A percentile compares a stretch with the other conserved stretches of the same genome.
phyloP scores from a whole-genome alignment of 2,329 filamentous ascomycete genomes.

The Exophiala mesophila region DNA sequence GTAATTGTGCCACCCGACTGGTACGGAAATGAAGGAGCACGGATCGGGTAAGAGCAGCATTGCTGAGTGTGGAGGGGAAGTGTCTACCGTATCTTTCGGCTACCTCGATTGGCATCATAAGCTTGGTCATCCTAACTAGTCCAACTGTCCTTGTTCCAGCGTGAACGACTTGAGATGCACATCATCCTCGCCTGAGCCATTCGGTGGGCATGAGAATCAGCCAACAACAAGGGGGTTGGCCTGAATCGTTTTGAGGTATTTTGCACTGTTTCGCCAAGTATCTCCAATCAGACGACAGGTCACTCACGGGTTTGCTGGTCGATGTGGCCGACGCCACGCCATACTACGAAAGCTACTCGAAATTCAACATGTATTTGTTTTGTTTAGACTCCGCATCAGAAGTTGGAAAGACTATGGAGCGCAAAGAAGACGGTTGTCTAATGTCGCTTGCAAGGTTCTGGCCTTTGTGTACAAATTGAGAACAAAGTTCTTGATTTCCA shows the following conservation, averaged over 20 bases:
- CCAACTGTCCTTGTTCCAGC: background rate
- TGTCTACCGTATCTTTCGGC: constrained; percentile 7
- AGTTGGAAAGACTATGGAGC: constrained; percentile 2
- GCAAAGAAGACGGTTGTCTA: constrained; percentile 3
- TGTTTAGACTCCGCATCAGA: background rate
- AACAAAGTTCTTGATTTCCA: constrained; percentile 1
- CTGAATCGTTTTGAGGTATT: background rate
- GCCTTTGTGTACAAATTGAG: constrained; percentile 4
- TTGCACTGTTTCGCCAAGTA: background rate
- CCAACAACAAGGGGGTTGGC: background rate
- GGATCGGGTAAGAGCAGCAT: constrained; percentile 6
- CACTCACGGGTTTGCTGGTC: constrained; percentile 7
- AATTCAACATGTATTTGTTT: constrained; percentile 4
- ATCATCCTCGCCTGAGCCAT: constrained; percentile 1
- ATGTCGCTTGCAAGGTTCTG: constrained; percentile 13
- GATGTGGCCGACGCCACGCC: constrained; percentile 3
- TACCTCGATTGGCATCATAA: no score
- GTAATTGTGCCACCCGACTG: constrained; percentile 13
- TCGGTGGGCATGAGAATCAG: background rate
- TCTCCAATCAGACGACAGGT: background rate
- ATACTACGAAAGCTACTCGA: constrained; percentile 4
- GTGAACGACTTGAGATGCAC: background rate
- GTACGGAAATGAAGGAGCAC: constrained; percentile 20
- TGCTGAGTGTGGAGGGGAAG: constrained; percentile 2
- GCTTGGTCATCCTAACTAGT: no score